Percentiles rank a stretch among this genome's conserved stretches.
These are phyloP conservation scores for Mycena sanguinolenta DNA, from an alignment of 768 basidiomycete genomes.

Conservation along the genomic window DNA sequence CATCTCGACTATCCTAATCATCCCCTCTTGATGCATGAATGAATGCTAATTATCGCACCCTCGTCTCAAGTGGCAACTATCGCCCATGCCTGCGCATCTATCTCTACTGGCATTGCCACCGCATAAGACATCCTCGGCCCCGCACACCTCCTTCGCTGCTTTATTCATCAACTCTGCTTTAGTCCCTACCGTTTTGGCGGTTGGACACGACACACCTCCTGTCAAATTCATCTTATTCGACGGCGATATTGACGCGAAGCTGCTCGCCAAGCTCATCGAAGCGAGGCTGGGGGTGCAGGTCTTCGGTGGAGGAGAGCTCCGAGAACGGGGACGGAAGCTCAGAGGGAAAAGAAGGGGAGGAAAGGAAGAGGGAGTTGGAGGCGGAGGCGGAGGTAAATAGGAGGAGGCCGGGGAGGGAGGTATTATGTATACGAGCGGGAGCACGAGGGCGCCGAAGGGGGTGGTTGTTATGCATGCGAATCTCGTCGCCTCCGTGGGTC, in stretches of 20 bases:
- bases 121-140: conserved; percentile 97
- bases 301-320: conserved; percentile 77
- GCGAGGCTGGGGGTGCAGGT: conserved; percentile 72
- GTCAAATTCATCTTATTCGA: conserved; percentile 90
- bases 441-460: conserved; percentile 95
- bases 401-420: too few relatives aligned
- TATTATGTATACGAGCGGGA: conserved; percentile 86
- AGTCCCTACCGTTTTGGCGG: conserved; percentile 80
- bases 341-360: conserved; percentile 59
- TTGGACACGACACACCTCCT: conserved; percentile 78
- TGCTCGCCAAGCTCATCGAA: conserved; percentile 69
- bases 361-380: too few relatives aligned
- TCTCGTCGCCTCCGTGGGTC: conserved; percentile 74
- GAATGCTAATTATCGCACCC: too few relatives aligned
- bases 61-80: conserved; percentile 93
- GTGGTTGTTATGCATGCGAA: conserved; percentile 91
- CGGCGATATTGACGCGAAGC: conserved; percentile 62
- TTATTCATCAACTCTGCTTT: conserved; percentile 83
- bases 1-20: too few relatives aligned
- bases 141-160: conserved; percentile 60
- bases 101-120: conserved; percentile 89
- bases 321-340: conserved; percentile 71
- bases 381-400: too few relatives aligned
- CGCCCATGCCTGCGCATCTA: conserved; percentile 83
- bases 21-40: too few relatives aligned